Base-by-base conservation (phyloP, 257 asterid species). In the Fraxinus anomala region DNA sequence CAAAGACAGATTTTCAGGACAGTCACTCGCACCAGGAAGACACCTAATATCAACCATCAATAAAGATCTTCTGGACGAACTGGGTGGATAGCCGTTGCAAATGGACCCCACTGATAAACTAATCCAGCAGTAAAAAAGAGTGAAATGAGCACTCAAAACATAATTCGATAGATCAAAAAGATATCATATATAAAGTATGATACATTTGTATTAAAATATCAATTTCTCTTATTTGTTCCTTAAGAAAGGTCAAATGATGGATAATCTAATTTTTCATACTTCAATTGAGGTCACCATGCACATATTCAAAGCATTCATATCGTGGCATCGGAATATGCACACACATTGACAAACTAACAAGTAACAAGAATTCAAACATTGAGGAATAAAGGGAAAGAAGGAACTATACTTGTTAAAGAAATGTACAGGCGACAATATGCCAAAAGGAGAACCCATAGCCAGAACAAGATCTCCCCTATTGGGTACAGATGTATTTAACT, bases 391-490 rank as follows among this genome's bases (percentile, higher is more conserved):
- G 54, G 69, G 37, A 47, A 51, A 67, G 79, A 71, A 75, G 69
- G 67, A 75, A 39, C 16, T 23, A 30, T 85, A 95, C 99, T 92
- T 92, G 90, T 95, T 93, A 78, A 92, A 92, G 88, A 95, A 95
- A 89, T 95, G 99, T 83, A 91, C 80, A 77, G 98, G 99, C 80
- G 99, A 95, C 84, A 95, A 83, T 83, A 92, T 89, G 89, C 99
- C 99, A 81, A 95, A 95, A 74, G 99, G 99, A 86, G 99, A 95
- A 84, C 99, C 99, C 94, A 95, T 89, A 33, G 96, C 94, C 85
- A 95, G 91, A 88, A 95, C 91, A 84, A 87, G 86, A 85, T 89
- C 92, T 65, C 97, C 98, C 80, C 92, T 91, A 85, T 86, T 87
- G 56, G 86, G 87, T 78, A 88, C 80, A 80, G 89, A 87, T 73